Base-by-base conservation (phyloP, 768 basidiomycete genomes). In the Boletus fagicola region DNA sequence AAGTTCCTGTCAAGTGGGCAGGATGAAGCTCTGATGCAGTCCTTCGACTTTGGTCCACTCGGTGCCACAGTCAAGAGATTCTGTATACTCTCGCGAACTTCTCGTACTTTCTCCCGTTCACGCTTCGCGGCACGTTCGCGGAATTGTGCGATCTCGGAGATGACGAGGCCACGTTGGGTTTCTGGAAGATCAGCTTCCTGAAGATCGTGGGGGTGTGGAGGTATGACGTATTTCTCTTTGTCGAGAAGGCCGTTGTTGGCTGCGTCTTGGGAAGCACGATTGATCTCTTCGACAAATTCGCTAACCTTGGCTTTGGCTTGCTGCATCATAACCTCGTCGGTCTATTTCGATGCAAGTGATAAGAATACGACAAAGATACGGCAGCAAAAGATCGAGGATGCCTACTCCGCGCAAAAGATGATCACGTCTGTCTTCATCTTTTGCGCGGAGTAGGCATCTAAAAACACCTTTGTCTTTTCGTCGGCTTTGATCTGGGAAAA, bases 121-220 rank as follows among this genome's bases (percentile, higher is more conserved):
- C 90, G 78, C 74, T 94, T 95, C 10, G 92, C 93, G 0, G 94
- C 92, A 22, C 92, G 85, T 74, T 98, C 94, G 57, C 97, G 84
- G 74, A 99, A 99, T 64, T 93, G 88, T 0, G 94, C 94, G 59
- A 99, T 99, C 70, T 98, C 94, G 31, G 91, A 92, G 60, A 98
- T 91, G 59, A 98, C 94, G 53, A 94, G 86, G 6, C 90, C 93
- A 35, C 96, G 88, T 65, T 84, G 78, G 0, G 92, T 92, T 76
- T 99, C 97, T 24, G 97, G 96, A 43, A 99, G 83, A 68, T 99
- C 97, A 51, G 94, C 92, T 75, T 97, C 94, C 68, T 94, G 90
- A 43, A 99, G 80, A 74, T 98, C 97, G 74, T 93, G 92, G 20
- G 98, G 81, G 75, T 99, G 97, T n/a, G 92, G 91, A 26, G 94